Percentiles rank a stretch among this genome's conserved stretches.
Evolutionary conservation across 192 early-diverging fungal species (phyloP).

Genomic region (Gonapodya prolifera): DNA sequence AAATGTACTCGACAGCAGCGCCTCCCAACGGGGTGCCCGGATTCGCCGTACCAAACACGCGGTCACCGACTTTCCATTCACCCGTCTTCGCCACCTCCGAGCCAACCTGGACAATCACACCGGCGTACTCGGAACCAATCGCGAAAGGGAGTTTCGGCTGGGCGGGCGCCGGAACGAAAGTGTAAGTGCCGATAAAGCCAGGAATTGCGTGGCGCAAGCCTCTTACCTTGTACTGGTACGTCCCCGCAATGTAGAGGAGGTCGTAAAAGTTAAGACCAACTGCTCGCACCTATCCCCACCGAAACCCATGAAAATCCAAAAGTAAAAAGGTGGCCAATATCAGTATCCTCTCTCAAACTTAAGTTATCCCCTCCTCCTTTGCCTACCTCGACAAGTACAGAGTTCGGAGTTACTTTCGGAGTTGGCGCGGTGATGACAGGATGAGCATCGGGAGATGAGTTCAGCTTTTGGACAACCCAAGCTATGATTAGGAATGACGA

Average conservation of each 20-base stretch:
- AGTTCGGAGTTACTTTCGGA: background rate
- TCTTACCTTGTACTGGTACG: conserved; percentile 5
- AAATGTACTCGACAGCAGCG: background rate
- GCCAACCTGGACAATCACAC: background rate
- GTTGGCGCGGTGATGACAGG: background rate
- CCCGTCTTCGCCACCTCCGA: background rate
- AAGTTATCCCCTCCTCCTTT: no score
- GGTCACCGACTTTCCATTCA: background rate
- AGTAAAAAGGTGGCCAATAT: no score
- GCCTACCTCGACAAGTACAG: background rate
- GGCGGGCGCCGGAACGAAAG: background rate
- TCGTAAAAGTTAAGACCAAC: background rate
- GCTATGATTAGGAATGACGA: background rate
- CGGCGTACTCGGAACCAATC: background rate
- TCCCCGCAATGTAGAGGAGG: background rate
- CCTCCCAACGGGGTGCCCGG: background rate
- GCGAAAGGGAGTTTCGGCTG: conserved; percentile 1
- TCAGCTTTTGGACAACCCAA: background rate
- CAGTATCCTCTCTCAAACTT: no score
- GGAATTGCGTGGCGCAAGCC: background rate
- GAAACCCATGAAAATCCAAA: background rate
- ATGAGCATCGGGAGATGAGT: background rate
- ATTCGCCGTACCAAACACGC: background rate
- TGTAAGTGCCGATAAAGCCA: background rate
- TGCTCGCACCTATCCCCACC: background rate